These are phyloP conservation scores for Trametes coccinea DNA, from an alignment of 768 basidiomycete genomes.

Conservation along the genomic window DNA sequence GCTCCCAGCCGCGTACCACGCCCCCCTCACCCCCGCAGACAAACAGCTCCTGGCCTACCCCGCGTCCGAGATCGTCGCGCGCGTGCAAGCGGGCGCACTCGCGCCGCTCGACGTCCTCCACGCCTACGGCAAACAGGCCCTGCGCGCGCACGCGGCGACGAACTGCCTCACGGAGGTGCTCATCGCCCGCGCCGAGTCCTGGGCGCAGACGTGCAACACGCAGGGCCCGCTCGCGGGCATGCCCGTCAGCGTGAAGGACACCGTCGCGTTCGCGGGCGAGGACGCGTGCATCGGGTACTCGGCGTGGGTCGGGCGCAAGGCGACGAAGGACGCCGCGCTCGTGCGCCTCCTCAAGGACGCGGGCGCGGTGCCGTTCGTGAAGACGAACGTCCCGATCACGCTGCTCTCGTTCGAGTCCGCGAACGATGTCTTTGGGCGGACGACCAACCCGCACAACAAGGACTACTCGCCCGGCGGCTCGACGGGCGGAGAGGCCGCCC, in stretches of 20 bases:
- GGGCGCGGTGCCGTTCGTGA: conserved; percentile 44
- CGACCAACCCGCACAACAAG: conserved; percentile 47
- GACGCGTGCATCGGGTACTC: conserved; percentile 54
- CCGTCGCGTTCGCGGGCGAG: conserved; percentile 43
- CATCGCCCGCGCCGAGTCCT: conserved; percentile 26
- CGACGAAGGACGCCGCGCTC: conserved; percentile 38
- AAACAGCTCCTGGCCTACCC: conserved; percentile 25
- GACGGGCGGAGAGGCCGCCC: conserved; percentile 51
- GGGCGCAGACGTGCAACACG: conserved; percentile 27
- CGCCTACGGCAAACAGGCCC: conserved; percentile 41
- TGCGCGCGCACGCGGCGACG: conserved; percentile 45
- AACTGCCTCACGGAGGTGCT: conserved; percentile 49
- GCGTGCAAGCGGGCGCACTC: conserved; percentile 26
- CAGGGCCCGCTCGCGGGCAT: conserved; percentile 45
- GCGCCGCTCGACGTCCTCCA: conserved; percentile 26
- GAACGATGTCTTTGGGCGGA: conserved; percentile 48
- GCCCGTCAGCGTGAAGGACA: conserved; percentile 53
- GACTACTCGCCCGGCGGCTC: conserved; percentile 47
- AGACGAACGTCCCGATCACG: conserved; percentile 47
- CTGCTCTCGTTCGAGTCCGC: conserved; percentile 41
- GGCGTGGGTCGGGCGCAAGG: conserved; percentile 40
- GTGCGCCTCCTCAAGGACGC: conserved; percentile 43
- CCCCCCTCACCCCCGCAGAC: conserved; percentile 22
- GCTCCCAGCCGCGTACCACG: conserved; percentile 26
- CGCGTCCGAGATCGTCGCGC: conserved; percentile 25